Conservation (phyloP, 768 basidiomycete species). For the Lactarius evosmus region DNA sequence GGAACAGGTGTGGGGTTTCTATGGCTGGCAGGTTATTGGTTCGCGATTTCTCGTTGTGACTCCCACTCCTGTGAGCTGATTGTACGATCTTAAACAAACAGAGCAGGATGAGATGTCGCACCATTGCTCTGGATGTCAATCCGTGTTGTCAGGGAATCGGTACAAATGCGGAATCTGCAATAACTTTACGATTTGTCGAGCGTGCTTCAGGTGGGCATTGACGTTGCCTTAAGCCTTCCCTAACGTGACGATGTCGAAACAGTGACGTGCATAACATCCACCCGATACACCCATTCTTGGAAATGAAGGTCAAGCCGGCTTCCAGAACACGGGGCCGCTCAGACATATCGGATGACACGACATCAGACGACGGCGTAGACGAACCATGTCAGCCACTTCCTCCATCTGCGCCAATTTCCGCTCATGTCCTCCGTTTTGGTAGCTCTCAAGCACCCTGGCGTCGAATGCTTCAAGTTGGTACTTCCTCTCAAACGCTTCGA, state of each 20-base stretch:
- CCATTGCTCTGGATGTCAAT: conserved; percentile 80
- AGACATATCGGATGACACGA: conserved; percentile 33
- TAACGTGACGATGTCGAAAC: conserved; percentile 17
- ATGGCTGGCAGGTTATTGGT: conserved; percentile 90
- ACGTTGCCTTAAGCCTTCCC: conserved; percentile 7
- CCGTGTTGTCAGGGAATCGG: conserved; percentile 54
- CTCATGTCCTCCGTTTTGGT: conserved; percentile 1
- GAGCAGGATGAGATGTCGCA: conserved; percentile 71
- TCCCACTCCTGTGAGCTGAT: conserved; percentile 5
- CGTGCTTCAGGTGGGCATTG: conserved; percentile 67
- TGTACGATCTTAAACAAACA: conserved; percentile 32
- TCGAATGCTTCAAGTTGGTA: conserved; percentile 27
- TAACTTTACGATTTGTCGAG: conserved; percentile 76
- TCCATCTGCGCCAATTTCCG: conserved; percentile 6
- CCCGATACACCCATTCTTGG: conserved; percentile 82
- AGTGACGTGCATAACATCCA: conserved; percentile 92
- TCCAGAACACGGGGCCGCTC: conserved; percentile 41
- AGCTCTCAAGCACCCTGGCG: conserved; percentile 28
- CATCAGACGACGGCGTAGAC: conserved; percentile 9
- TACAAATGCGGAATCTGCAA: conserved; percentile 85
- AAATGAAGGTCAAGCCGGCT: conserved; percentile 61
- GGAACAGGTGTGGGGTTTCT: conserved; percentile 81
- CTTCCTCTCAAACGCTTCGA: not conserved
- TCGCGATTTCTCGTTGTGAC: conserved; percentile 33
- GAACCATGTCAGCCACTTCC: conserved; percentile 22